Conservation (phyloP, 345 rosid species). For the Gossypium arboreum region DNA sequence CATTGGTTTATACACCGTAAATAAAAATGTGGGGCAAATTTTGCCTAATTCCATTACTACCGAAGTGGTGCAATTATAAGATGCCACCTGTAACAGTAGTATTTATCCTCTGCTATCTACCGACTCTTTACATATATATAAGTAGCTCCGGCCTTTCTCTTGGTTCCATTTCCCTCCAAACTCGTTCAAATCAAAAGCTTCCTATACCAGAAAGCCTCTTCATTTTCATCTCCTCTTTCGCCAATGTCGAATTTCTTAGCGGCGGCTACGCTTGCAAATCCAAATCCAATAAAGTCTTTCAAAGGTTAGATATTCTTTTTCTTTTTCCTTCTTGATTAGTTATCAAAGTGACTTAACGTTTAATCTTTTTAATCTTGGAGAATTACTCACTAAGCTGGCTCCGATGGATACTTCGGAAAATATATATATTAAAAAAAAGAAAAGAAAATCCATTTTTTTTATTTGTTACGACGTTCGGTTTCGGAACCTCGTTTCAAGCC, state of each 20-base stretch:
- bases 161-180: background rate
- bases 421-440: too few relatives aligned
- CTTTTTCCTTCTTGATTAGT: background rate
- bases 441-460: background rate
- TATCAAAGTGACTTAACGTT: background rate
- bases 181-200: background rate
- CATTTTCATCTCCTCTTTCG: background rate
- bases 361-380: background rate
- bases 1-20: too few relatives aligned
- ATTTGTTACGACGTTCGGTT: conserved; percentile 37
- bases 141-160: background rate
- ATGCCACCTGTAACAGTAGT: background rate
- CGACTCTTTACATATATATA: background rate
- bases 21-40: too few relatives aligned
- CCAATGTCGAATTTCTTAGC: conserved; percentile 2
- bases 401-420: too few relatives aligned
- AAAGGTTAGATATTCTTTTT: conserved; percentile 39
- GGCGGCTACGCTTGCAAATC: conserved; percentile 29
- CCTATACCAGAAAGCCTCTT: background rate
- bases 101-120: background rate
- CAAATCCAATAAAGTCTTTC: conserved; percentile 72
- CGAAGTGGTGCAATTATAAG: background rate
- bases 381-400: too few relatives aligned
- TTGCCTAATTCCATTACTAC: too few relatives aligned
- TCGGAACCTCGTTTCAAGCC: conserved; percentile 83